phyloP scores from a whole-genome alignment of 495 filamentous ascomycete genomes.

The Penicillium nucicola region DNA sequence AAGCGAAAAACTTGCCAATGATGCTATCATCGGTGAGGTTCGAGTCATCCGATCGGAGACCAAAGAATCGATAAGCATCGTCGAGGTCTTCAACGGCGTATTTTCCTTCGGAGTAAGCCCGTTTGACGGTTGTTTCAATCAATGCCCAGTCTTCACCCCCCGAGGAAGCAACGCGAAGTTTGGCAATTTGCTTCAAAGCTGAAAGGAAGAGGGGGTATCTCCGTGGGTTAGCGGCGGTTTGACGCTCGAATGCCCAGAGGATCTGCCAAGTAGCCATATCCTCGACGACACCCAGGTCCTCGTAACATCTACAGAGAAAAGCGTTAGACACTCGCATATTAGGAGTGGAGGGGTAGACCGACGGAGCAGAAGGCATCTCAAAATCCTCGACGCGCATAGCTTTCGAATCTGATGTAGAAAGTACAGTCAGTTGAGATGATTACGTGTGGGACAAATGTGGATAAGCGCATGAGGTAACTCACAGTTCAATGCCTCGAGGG shows the following conservation, averaged over 20 bases:
- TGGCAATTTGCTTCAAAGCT: slow-evolving; percentile 35
- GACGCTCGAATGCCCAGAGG: slow-evolving; percentile 38
- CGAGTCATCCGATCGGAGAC: slow-evolving; percentile 33
- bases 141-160: slow-evolving; percentile 30
- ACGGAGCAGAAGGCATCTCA: slow-evolving; percentile 36
- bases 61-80: slow-evolving; percentile 56
- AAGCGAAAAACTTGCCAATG: slow-evolving; percentile 54
- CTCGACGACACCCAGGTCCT: slow-evolving; percentile 44
- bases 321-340: slow-evolving; percentile 10
- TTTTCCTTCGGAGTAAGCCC: slow-evolving; percentile 39
- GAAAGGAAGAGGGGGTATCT: slow-evolving; percentile 31
- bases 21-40: slow-evolving; percentile 53
- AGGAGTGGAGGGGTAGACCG: slow-evolving; percentile 11
- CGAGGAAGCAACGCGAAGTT: slow-evolving; percentile 15
- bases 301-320: slow-evolving; percentile 30
- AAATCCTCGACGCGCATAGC: slow-evolving; percentile 29
- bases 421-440: background rate
- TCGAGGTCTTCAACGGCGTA: slow-evolving; percentile 50
- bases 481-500: slow-evolving; percentile 51
- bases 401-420: slow-evolving; percentile 27
- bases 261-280: slow-evolving; percentile 37
- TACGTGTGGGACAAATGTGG: too few species aligned
- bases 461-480: slow-evolving; percentile 7
- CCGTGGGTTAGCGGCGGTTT: slow-evolving; percentile 32
- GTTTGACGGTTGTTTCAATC: slow-evolving; percentile 35